Percentiles rank a stretch among this genome's conserved stretches.
These are phyloP conservation scores for Dioszegia crocea DNA, from an alignment of 768 basidiomycete genomes.

Conservation along the genomic window DNA sequence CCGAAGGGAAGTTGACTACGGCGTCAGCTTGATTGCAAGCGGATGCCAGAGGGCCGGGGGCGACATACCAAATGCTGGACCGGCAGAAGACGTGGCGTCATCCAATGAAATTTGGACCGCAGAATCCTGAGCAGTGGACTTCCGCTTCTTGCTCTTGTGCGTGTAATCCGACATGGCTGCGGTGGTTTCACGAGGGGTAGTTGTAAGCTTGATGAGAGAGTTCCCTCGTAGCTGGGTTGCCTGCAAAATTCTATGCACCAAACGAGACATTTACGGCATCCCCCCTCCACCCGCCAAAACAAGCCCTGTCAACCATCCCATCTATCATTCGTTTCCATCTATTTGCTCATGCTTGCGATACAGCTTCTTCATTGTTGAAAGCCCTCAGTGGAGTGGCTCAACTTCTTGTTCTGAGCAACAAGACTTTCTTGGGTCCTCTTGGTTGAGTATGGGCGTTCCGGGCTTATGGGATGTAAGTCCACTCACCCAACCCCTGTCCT, in stretches of 20 bases:
- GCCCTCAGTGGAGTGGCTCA: neutral
- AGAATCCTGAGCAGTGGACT: slow-evolving; percentile 21
- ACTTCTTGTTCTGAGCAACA: too few species aligned
- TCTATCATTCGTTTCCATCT: neutral
- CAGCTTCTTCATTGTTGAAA: neutral
- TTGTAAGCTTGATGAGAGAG: too few species aligned
- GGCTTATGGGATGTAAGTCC: slow-evolving; percentile 51
- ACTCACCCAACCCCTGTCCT: neutral
- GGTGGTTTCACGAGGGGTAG: too few species aligned
- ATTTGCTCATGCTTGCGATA: neutral
- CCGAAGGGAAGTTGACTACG: slow-evolving; percentile 47
- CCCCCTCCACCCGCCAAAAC: neutral
- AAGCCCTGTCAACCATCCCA: neutral
- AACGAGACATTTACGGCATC: slow-evolving; percentile 1
- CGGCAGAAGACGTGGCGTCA: slow-evolving; percentile 21
- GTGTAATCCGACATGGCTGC: neutral
- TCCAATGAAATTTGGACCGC: slow-evolving; percentile 27
- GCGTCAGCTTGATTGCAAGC: neutral
- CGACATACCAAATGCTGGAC: slow-evolving; percentile 40
- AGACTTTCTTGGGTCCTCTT: neutral
- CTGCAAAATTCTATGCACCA: neutral
- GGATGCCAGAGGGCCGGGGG: neutral
- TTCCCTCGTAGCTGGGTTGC: too few species aligned
- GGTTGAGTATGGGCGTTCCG: slow-evolving; percentile 49
- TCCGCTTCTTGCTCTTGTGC: slow-evolving; percentile 27